A percentile compares a stretch with the other conserved stretches of the same genome.
These are phyloP conservation scores for Yamadazyma songkhlaensis DNA, from an alignment of 1,139 yeast species.

Conservation along the genomic window DNA sequence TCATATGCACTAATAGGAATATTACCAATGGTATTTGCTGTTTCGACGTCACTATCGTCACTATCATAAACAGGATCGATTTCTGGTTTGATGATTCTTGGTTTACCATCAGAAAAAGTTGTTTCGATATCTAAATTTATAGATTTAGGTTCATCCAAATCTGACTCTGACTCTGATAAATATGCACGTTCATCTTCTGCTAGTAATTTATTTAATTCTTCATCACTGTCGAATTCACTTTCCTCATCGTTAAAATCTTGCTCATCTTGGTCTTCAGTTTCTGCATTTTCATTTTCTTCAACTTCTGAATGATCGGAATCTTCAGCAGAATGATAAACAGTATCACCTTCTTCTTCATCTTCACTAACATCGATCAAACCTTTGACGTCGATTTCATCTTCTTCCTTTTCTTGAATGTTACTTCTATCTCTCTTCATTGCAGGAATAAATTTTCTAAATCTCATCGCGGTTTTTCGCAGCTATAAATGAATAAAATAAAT, in stretches of 20 bases:
- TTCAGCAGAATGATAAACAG: constrained; percentile 24
- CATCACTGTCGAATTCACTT: constrained; percentile 48
- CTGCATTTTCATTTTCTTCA: constrained; percentile 26
- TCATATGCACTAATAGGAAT: constrained; percentile 92
- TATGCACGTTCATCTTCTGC: constrained; percentile 43
- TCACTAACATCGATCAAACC: constrained; percentile 29
- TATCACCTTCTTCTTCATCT: constrained; percentile 26
- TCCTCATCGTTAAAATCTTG: constrained; percentile 18
- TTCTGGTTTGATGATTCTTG: constrained; percentile 78
- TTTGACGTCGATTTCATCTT: constrained; percentile 26
- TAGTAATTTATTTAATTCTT: constrained; percentile 55
- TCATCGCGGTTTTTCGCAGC: constrained; percentile 12
- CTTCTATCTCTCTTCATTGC: constrained; percentile 9
- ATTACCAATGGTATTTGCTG: constrained; percentile 86
- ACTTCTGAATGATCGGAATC: constrained; percentile 19
- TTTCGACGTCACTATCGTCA: constrained; percentile 88
- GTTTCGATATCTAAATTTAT: constrained; percentile 45
- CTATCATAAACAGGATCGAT: constrained; percentile 90
- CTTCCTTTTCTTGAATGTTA: constrained; percentile 14
- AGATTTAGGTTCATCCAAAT: constrained; percentile 48
- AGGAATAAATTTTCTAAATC: constrained; percentile 7
- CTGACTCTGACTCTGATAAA: constrained; percentile 28
- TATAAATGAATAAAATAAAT: constrained; percentile 39
- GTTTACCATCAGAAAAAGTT: constrained; percentile 75
- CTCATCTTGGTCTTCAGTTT: constrained; percentile 24